These are phyloP conservation scores for Rhizophagus prolifer DNA, from an alignment of 192 early-diverging fungal species.

Conservation along the genomic window DNA sequence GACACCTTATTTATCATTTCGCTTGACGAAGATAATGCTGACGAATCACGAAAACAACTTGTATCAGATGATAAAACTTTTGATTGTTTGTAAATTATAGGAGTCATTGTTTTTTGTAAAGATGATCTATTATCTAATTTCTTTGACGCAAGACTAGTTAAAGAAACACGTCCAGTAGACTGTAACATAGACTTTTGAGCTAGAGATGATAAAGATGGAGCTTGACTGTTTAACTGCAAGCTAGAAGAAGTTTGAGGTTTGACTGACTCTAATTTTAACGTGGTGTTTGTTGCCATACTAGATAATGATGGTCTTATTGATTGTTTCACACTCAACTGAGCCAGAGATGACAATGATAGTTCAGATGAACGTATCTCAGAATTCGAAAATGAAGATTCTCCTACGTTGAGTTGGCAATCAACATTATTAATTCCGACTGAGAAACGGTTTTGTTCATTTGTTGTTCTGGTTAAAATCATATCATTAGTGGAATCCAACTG, in stretches of 20 bases:
- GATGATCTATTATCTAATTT: background rate
- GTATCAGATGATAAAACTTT: background rate
- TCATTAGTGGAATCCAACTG: background rate
- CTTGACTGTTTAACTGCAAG: background rate
- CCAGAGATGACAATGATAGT: slow-evolving; percentile 20
- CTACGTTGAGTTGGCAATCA: background rate
- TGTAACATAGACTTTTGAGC: slow-evolving; percentile 13
- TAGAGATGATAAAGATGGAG: slow-evolving; percentile 1
- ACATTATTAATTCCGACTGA: background rate
- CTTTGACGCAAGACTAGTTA: background rate
- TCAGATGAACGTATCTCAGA: background rate
- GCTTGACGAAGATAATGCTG: background rate
- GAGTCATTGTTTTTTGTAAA: background rate
- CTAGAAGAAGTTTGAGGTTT: background rate
- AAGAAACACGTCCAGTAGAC: slow-evolving; percentile 1
- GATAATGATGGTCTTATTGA: background rate
- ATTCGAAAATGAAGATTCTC: background rate
- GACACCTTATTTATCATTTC: background rate
- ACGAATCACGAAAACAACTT: background rate
- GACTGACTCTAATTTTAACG: background rate
- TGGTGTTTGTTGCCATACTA: background rate
- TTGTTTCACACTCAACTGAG: slow-evolving; percentile 6
- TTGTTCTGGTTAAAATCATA: background rate
- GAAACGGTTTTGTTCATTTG: background rate
- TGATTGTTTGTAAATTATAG: background rate